Evolutionary conservation across 495 filamentous ascomycete species (phyloP).

Genomic region (Penicillium bovifimosum): DNA sequence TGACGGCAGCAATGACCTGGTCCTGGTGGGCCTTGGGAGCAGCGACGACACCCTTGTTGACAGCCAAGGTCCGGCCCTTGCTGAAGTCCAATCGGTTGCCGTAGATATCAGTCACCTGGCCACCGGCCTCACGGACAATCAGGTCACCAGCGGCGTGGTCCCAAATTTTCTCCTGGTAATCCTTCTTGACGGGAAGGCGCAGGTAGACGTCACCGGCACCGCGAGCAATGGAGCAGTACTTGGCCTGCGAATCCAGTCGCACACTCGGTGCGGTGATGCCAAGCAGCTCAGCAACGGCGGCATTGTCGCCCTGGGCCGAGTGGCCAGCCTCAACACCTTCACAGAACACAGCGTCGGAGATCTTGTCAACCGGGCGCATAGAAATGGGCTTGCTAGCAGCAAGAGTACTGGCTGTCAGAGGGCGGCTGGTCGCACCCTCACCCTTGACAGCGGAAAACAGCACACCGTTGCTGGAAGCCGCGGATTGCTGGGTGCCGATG

Average conservation of each 20-base stretch:
- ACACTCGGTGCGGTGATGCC: constrained; percentile 83
- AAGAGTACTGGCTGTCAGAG: constrained; percentile 56
- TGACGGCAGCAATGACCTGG: constrained; percentile 75
- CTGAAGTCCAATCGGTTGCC: constrained; percentile 80
- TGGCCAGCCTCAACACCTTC: constrained; percentile 92
- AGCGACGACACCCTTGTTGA: constrained; percentile 91
- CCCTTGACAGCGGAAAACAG: constrained; percentile 76
- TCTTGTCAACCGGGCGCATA: constrained; percentile 71
- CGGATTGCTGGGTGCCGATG: constrained; percentile 62
- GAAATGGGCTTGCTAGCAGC: constrained; percentile 56
- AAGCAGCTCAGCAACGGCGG: constrained; percentile 73
- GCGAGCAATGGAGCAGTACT: constrained; percentile 93
- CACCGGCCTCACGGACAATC: constrained; percentile 91
- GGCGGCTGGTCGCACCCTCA: constrained; percentile 70
- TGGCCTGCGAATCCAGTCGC: constrained; percentile 94
- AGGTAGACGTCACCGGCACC: constrained; percentile 94
- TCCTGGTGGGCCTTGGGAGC: constrained; percentile 69
- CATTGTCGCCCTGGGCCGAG: constrained; percentile 80
- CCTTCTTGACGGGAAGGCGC: constrained; percentile 71
- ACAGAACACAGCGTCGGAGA: constrained; percentile 80
- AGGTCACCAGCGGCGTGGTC: constrained; percentile 97
- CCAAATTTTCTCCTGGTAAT: constrained; percentile 99
- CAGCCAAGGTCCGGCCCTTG: constrained; percentile 74
- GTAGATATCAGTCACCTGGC: constrained; percentile 78
- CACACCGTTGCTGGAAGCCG: constrained; percentile 66